Percentiles rank a stretch among this genome's conserved stretches.
Evolutionary conservation across 1,284 basidiomycete species (phyloP).

Genomic region (Fomitopsis schrenkii): DNA sequence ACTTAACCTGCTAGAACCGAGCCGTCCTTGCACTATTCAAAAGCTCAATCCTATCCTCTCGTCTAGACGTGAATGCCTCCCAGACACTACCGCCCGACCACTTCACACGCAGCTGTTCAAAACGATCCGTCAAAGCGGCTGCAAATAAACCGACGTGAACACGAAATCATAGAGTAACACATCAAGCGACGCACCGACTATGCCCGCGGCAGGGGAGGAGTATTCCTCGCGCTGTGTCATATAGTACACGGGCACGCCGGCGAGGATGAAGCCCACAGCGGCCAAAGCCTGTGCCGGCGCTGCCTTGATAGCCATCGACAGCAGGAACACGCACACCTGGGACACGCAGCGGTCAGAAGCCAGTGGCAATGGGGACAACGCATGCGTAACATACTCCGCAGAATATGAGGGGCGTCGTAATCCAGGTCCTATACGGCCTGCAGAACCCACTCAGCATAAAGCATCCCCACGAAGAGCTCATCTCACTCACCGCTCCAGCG

Average conservation of each 20-base stretch:
- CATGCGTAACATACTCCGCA: slow-evolving; percentile 61
- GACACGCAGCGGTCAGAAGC: background rate
- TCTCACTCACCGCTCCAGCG: slow-evolving; percentile 64
- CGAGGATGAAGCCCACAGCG: slow-evolving; percentile 68
- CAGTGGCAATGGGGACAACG: background rate
- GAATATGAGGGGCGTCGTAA: slow-evolving; percentile 88
- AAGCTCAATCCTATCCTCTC: background rate
- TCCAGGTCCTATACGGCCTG: slow-evolving; percentile 90
- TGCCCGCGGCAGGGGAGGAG: background rate
- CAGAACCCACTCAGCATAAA: background rate
- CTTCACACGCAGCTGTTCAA: background rate
- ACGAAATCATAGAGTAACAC: background rate
- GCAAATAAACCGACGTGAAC: background rate
- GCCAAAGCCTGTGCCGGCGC: slow-evolving; percentile 87
- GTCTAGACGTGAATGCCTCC: background rate
- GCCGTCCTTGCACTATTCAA: background rate
- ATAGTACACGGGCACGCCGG: slow-evolving; percentile 84
- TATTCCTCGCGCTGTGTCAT: slow-evolving; percentile 49
- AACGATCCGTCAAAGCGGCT: background rate
- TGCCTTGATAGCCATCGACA: slow-evolving; percentile 94
- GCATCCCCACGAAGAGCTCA: background rate
- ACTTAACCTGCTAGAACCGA: background rate
- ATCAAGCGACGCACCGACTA: background rate
- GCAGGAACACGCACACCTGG: slow-evolving; percentile 85
- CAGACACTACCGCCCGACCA: background rate